Evolutionary conservation across 768 basidiomycete genomes (phyloP).

Genomic region (Termitomyces sp.): DNA sequence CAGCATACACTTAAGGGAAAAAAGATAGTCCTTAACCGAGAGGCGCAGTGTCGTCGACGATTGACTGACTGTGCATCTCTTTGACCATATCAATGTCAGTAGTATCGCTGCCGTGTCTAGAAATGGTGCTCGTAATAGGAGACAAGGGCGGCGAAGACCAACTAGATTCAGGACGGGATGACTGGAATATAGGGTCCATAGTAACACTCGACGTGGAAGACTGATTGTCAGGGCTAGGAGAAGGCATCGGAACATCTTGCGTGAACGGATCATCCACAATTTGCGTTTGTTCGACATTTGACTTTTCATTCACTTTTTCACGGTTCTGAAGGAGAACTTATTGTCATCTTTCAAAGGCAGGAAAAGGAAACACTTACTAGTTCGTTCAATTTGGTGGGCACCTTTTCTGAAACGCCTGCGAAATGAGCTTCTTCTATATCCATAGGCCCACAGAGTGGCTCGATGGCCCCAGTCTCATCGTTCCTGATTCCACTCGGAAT

Average conservation of each 20-base stretch:
- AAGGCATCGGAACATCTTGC: conserved; percentile 12
- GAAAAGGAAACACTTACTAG: conserved; percentile 42
- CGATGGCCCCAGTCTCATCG: conserved; percentile 48
- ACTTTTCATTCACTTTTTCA: conserved; percentile 3
- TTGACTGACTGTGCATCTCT: conserved; percentile 24
- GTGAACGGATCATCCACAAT: conserved; percentile 14
- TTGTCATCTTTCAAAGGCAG: background rate
- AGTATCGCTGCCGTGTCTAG: conserved; percentile 25
- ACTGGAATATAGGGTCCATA: conserved; percentile 9
- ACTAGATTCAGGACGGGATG: background rate
- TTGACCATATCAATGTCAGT: conserved; percentile 41
- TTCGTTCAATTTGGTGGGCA: conserved; percentile 55
- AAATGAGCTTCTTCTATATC: conserved; percentile 46
- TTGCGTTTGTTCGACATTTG: conserved; percentile 49
- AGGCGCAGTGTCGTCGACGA: conserved; percentile 43
- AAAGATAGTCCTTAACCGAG: conserved; percentile 34
- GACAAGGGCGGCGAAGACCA: conserved; percentile 15
- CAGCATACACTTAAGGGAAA: background rate
- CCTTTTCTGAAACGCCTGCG: conserved; percentile 46
- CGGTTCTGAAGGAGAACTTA: conserved; percentile 11
- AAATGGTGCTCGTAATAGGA: conserved; percentile 14
- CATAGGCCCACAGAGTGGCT: conserved; percentile 34
- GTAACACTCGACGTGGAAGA: conserved; percentile 6
- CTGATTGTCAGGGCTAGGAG: conserved; percentile 8
- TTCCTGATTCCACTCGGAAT: conserved; percentile 59